A percentile compares a stretch with the other conserved stretches of the same genome.
Evolutionary conservation across 176 grass and related monocot genomes (phyloP).

Genomic region (Lolium multiflorum): DNA sequence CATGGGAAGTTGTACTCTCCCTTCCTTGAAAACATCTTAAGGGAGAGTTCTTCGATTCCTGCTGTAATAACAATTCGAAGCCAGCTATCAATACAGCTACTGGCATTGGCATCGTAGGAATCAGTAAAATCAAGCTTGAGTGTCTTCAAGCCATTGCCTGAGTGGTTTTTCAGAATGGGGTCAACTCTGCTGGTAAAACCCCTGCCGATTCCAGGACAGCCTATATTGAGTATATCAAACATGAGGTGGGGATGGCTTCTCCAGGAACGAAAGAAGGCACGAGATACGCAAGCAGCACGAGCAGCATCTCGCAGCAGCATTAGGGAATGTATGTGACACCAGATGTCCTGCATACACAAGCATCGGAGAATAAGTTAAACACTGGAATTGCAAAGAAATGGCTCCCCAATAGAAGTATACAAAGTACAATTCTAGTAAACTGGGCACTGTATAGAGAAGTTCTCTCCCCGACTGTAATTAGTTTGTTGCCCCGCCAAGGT

Average conservation of each 20-base stretch:
- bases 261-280: neutral
- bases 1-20: neutral
- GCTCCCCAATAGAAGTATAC: neutral
- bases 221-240: neutral
- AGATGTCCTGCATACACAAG: neutral
- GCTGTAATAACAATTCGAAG: neutral
- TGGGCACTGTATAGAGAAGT: neutral
- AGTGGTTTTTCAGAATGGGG: constrained; percentile 1
- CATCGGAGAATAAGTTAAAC: neutral
- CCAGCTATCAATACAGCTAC: neutral
- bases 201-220: neutral
- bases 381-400: neutral
- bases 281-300: neutral
- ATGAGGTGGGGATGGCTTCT: constrained; percentile 10
- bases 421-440: neutral
- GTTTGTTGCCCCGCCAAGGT: neutral
- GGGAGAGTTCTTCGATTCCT: neutral
- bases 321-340: neutral
- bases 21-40: neutral
- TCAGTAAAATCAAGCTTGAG: neutral
- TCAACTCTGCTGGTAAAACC: neutral
- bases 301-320: neutral
- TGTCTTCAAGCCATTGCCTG: neutral
- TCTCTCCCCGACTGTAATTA: neutral
- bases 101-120: neutral